Evolutionary conservation across 2,329 filamentous ascomycete genomes (phyloP), one percentile per base, ranked within the genome.

Genomic region (Phialophora macrospora): DNA sequence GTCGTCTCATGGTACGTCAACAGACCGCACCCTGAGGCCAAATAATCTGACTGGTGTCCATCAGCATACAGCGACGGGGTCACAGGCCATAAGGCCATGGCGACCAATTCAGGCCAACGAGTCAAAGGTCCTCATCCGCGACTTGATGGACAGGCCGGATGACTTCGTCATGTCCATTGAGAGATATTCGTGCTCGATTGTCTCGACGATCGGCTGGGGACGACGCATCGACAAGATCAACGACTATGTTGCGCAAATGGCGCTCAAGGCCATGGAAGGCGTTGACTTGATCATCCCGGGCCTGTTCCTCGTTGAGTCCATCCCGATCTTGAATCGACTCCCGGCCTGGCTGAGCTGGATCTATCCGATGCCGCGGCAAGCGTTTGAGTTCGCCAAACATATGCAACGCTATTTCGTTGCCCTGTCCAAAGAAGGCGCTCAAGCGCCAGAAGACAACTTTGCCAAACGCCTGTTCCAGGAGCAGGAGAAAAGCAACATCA

Each of bases 31-130:
- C 8, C 7, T 51, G 22, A 57, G 8, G 38, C 17, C 38, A n/a
- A 2, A 24, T 20, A 26, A 17, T 30, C 14, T 26, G 52, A 28
- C 58, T 60, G 9, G 38, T n/a, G 0, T 32, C 46, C 14, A 17
- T 12, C n/a, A 66, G 64, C 83, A 85, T 68, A 74, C 80, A 12
- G 82, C 80, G 28, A 82, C 85, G 8, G 83, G 83, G 52, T 68
- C 85, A 62, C 85, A 87, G 77, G 81, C 85, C 12, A 83, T 87
- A 5, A 77, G 82, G 2, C 80, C 80, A 57, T 84, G 84, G 69
- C 80, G 82, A 0, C 69, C 74, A 5, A 81, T 87, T 63, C 85
- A 88, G 71, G 84, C 87, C 70, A 81, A 85, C 68, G 85, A 87
- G 75, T 86, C 83, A 71, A 81, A 81, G 54, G 73, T 85, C 2